Evolutionary conservation across 495 filamentous ascomycete species (phyloP).

Genomic region (Podospora conica): DNA sequence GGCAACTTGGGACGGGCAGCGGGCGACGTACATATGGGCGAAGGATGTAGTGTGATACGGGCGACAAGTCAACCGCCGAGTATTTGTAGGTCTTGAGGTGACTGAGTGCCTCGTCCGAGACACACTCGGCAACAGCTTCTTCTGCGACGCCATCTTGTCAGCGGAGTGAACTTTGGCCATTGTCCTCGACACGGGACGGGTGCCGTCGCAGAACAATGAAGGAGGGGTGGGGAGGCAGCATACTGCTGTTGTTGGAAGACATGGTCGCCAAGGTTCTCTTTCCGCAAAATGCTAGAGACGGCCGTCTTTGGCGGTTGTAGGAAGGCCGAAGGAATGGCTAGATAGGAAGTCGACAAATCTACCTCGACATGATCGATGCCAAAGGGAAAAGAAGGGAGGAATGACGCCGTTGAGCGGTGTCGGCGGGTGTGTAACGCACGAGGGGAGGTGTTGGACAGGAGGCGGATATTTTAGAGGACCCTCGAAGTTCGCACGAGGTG

Average conservation of each 20-base stretch:
- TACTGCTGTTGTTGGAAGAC: slow-evolving; percentile 5
- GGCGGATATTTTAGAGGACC: neutral
- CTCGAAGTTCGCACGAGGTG: neutral
- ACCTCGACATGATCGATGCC: neutral
- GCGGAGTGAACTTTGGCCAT: slow-evolving; percentile 2
- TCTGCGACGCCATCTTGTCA: slow-evolving; percentile 33
- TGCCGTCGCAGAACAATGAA: neutral
- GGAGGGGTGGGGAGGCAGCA: slow-evolving; percentile 2
- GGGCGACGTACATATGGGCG: slow-evolving; percentile 75
- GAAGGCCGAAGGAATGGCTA: neutral
- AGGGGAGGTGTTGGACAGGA: neutral
- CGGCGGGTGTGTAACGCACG: neutral
- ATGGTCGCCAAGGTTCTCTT: slow-evolving; percentile 5
- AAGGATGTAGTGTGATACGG: slow-evolving; percentile 86
- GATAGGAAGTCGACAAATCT: neutral
- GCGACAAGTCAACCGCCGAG: slow-evolving; percentile 93
- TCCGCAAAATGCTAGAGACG: slow-evolving; percentile 1
- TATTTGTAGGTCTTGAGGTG: slow-evolving; percentile 97
- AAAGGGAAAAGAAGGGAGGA: slow-evolving; percentile 5
- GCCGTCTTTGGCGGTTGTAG: neutral
- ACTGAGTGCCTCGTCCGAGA: slow-evolving; percentile 55
- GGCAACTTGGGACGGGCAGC: neutral
- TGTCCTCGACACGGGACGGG: neutral
- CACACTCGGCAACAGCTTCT: slow-evolving; percentile 48
- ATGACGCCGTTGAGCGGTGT: slow-evolving; percentile 5